Evolutionary conservation across 73 alveolate genomes (phyloP), one percentile per base, ranked within the genome.

Genomic region (Uronychia binucleata): DNA sequence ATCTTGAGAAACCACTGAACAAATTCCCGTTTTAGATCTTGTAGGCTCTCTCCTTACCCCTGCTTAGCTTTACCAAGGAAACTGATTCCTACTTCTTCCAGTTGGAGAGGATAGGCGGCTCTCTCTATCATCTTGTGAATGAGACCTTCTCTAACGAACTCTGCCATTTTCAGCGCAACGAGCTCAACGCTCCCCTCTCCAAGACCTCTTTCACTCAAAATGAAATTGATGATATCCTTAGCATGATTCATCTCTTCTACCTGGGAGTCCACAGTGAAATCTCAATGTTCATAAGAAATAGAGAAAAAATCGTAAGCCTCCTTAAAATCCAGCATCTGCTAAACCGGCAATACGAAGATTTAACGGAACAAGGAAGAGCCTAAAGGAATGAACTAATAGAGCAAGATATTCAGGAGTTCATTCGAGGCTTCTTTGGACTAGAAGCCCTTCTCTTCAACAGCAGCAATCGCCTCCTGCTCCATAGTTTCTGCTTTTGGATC

Each of bases 31-130:
- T 77, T n/a, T 30, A 76, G 25, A 1, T 74, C 31, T 77, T 85
- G n/a, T n/a, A n/a, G n/a, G n/a, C n/a, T n/a, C n/a, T n/a, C n/a
- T n/a, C n/a, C n/a, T n/a, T n/a, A n/a, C n/a, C n/a, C n/a, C n/a
- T n/a, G n/a, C n/a, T n/a, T n/a, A n/a, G n/a, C 74, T 85, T 85
- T 59, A 19, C 86, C 8, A 76, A 57, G 33, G 91, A 85, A 26
- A 26, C 32, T 1, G 33, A 75, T 57, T 80, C 60, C 0, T 25
- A 29, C 0, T 75, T 83, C 78, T 34, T 77, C 74, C 60, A 34
- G 1, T 25, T 77, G 75, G 91, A 85, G 29, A 85, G 91, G 46
- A 78, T 86, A 1, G 92, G 92, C 0, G 92, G 92, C 0, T 46
- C 92, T 26, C 78, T 78, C 34, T 34, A 77, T 31, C 83, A 58